Evolutionary conservation across 1,284 basidiomycete genomes (phyloP).

Genomic region (Sparassis latifolia): DNA sequence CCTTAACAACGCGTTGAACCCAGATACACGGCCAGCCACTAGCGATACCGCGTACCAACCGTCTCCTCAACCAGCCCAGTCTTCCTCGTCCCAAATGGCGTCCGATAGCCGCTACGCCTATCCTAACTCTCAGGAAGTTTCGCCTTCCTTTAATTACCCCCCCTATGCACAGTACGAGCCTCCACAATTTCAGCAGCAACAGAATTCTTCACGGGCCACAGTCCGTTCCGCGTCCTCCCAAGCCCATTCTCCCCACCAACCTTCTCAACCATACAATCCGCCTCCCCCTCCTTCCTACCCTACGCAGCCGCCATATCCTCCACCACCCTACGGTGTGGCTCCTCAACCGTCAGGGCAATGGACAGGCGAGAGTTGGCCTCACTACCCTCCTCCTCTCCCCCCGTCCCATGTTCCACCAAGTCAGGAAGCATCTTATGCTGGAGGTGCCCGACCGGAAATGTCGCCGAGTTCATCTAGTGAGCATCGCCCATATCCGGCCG

Average conservation of each 20-base stretch:
- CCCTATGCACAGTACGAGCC: constrained; percentile 38
- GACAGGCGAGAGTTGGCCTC: constrained; percentile 25
- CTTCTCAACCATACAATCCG: constrained; percentile 25
- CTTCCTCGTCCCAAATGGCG: constrained; percentile 32
- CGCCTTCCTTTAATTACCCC: constrained; percentile 50
- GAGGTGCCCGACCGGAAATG: constrained; percentile 27
- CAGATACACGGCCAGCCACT: constrained; percentile 12
- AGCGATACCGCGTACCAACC: constrained; percentile 12
- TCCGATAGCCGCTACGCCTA: constrained; percentile 57
- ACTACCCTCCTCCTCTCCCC: constrained; percentile 20
- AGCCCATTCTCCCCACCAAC: constrained; percentile 28
- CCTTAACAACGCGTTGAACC: constrained; percentile 26
- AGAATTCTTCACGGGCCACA: constrained; percentile 24
- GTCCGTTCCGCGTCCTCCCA: constrained; percentile 35
- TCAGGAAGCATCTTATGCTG: constrained; percentile 26
- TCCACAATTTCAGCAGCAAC: constrained; percentile 30
- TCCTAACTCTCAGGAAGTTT: constrained; percentile 33
- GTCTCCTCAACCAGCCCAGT: constrained; percentile 9
- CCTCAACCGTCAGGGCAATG: constrained; percentile 27
- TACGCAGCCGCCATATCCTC: constrained; percentile 23
- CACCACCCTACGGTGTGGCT: constrained; percentile 27
- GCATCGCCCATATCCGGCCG: constrained; percentile 15
- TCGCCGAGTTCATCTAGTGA: constrained; percentile 12
- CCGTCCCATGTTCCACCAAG: constrained; percentile 18
- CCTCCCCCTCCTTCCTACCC: constrained; percentile 11